A percentile compares a stretch with the other conserved stretches of the same genome.
Conservation (phyloP, 768 basidiomycete species). For the Suillus luteus region DNA sequence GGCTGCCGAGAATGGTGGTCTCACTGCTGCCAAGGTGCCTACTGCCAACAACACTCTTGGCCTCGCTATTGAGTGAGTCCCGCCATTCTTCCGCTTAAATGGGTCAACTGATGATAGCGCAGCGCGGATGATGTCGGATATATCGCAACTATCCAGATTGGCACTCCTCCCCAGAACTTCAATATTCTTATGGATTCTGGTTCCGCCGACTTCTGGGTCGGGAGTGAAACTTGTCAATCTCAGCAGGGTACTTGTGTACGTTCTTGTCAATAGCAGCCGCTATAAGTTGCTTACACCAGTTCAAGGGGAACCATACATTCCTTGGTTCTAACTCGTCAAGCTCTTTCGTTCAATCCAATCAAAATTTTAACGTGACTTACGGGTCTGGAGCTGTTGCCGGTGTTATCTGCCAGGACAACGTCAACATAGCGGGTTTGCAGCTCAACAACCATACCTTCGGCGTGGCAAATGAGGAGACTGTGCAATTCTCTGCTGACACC, state of each 20-base stretch:
- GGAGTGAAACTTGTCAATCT: constrained; percentile 53
- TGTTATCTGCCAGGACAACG: constrained; percentile 59
- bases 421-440: constrained; percentile 62
- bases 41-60: constrained; percentile 58
- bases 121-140: constrained; percentile 59
- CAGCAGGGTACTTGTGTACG: constrained; percentile 44
- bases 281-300: constrained; percentile 22
- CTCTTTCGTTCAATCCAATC: constrained; percentile 55
- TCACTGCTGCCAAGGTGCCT: constrained; percentile 47
- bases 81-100: not conserved
- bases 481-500: constrained; percentile 54
- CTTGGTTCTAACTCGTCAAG: constrained; percentile 64
- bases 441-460: constrained; percentile 68
- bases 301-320: constrained; percentile 63
- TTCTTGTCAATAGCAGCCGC: not conserved
- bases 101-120: constrained; percentile 11
- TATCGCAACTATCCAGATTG: constrained; percentile 60
- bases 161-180: constrained; percentile 63
- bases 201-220: constrained; percentile 70
- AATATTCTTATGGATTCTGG: constrained; percentile 70
- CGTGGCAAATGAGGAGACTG: constrained; percentile 57
- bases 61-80: constrained; percentile 66
- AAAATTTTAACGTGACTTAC: constrained; percentile 63
- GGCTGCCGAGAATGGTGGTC: constrained; percentile 36
- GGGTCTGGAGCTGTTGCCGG: constrained; percentile 73